These are phyloP conservation scores for Calonectria montana DNA, from an alignment of 2,329 filamentous ascomycete species.

Conservation along the genomic window DNA sequence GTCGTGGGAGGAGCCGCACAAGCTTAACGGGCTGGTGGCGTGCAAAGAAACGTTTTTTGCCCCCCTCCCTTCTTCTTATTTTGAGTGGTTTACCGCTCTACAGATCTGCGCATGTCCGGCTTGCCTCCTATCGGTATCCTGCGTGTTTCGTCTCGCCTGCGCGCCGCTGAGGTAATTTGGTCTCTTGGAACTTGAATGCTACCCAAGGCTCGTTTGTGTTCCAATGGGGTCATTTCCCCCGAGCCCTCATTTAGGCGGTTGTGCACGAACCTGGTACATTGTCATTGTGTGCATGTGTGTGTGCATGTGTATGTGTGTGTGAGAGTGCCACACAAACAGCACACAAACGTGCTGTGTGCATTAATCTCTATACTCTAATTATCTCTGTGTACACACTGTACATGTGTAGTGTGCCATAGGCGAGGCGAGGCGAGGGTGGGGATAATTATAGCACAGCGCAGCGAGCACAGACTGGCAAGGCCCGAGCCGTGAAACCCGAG, in stretches of 20 bases:
- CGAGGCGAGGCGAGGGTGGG: background rate
- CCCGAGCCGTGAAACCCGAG: slow-evolving; percentile 11
- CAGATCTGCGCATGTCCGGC: background rate
- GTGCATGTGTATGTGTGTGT: background rate
- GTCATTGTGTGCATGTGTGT: background rate
- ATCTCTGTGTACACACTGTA: background rate
- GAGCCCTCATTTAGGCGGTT: background rate
- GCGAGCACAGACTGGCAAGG: background rate
- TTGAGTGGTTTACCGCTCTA: background rate
- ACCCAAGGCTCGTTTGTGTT: background rate
- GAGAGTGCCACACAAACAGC: background rate
- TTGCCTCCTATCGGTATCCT: background rate
- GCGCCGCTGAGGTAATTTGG: slow-evolving; percentile 4
- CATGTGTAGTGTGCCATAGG: background rate
- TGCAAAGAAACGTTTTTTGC: background rate
- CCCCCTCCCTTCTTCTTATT: background rate
- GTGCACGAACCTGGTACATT: background rate
- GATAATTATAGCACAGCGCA: background rate
- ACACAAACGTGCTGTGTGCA: background rate
- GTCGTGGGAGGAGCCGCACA: background rate
- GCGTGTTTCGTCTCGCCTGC: background rate
- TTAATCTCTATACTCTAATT: background rate
- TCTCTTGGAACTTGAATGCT: background rate
- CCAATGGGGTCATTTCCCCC: slow-evolving; percentile 7
- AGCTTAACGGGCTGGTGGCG: background rate